Evolutionary conservation across 257 asterid species (phyloP), one percentile per base, ranked within the genome.

Genomic region (Anisodus tanguticus): DNA sequence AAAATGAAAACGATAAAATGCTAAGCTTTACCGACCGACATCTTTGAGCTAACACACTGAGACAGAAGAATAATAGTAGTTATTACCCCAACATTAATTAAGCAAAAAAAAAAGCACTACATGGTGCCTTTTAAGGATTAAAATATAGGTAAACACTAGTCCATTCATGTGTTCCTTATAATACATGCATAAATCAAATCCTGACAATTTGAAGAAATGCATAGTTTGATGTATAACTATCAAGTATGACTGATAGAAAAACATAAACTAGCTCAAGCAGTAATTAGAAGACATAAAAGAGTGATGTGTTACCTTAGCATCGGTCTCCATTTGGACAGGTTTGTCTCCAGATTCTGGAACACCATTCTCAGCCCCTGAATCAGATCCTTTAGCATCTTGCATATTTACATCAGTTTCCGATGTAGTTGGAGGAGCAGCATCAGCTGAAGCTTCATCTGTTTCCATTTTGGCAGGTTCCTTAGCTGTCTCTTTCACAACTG

Each of bases 271-370:
- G 47, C 22, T 26, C 39, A 35, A 13, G 35, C 9, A 83, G 10
- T 17, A 43, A 45, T 31, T n/a, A 12, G 62, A 53, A 51, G 62
- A 84, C 58, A 59, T 51, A 12, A 67, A 72, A 22, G 49, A 37
- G 8, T 15, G 39, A 72, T 59, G 59, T 77, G 88, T 83, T 19
- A 96, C 99, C 98, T 94, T 94, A 71, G 88, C 79, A 90, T 96
- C 99, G 9, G 98, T 92, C 81, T 95, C 99, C 97, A 92, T 92
- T 83, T 90, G 95, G 77, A 86, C 90, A 6, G 94, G 90, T 85
- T 89, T 91, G 82, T 94, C 99, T n/a, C 91, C 95, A 0, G 91
- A 82, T 62, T 91, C 98, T 0, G 92, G 90, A 22, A 82, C 92
- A 45, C 92, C 95, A 90, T 95, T 94, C 91, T 92, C 98, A 85